These are phyloP conservation scores for Tulasnella sp. DNA, from an alignment of 768 basidiomycete genomes.

Conservation along the genomic window DNA sequence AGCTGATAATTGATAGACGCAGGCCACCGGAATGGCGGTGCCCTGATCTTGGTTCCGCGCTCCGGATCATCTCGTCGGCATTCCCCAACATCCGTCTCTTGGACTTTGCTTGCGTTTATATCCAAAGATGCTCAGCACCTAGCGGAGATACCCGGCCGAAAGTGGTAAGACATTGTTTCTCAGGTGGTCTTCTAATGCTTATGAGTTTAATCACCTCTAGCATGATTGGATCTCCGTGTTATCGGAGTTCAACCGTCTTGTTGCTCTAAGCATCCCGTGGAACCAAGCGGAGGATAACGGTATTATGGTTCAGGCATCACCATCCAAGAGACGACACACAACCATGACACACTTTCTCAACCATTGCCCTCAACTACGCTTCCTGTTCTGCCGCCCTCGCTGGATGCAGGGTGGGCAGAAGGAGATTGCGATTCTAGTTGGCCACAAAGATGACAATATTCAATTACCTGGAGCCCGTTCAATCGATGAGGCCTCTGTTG, in stretches of 20 bases:
- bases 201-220: background rate
- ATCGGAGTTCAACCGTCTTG: background rate
- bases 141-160: background rate
- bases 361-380: background rate
- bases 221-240: background rate
- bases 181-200: background rate
- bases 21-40: background rate
- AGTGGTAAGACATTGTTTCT: background rate
- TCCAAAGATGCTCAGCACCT: background rate
- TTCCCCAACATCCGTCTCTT: background rate
- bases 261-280: background rate
- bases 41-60: background rate
- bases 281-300: background rate
- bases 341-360: background rate
- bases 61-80: background rate
- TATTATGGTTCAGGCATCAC: background rate
- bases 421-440: background rate
- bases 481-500: background rate
- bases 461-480: background rate
- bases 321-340: background rate
- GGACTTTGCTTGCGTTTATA: background rate
- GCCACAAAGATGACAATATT: background rate
- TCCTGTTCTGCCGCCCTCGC: background rate
- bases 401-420: too few relatives aligned
- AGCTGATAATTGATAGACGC: background rate